Percentiles rank a stretch among this genome's conserved stretches.
Evolutionary conservation across 2,329 filamentous ascomycete genomes (phyloP).

Genomic region (Neonectria magnoliae): DNA sequence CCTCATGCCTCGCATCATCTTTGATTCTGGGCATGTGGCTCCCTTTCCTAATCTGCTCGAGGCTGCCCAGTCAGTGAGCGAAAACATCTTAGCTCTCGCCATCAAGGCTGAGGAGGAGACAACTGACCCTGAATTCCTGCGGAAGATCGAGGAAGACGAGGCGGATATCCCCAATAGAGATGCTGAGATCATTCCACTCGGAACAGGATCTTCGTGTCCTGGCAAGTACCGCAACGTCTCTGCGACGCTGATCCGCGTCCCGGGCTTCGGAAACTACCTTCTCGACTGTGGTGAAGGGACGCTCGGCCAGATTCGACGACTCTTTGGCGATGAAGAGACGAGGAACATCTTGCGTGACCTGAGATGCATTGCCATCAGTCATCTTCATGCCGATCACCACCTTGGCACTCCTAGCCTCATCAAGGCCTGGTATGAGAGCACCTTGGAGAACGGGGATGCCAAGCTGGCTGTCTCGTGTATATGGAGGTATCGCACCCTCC

Average conservation of each 20-base stretch:
- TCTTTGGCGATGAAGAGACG: slow-evolving; percentile 73
- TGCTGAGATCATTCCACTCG: slow-evolving; percentile 85
- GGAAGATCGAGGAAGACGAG: slow-evolving; percentile 61
- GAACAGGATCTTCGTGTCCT: slow-evolving; percentile 89
- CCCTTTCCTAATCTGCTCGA: slow-evolving; percentile 58
- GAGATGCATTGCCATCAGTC: slow-evolving; percentile 89
- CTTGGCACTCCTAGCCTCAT: slow-evolving; percentile 86
- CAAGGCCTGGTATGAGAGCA: slow-evolving; percentile 77
- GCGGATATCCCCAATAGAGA: slow-evolving; percentile 77
- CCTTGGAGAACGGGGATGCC: slow-evolving; percentile 48
- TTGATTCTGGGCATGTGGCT: slow-evolving; percentile 58
- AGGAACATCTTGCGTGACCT: slow-evolving; percentile 79
- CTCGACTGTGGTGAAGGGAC: slow-evolving; percentile 95
- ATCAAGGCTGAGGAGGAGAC: slow-evolving; percentile 55
- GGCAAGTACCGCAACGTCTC: slow-evolving; percentile 98
- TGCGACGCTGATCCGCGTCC: slow-evolving; percentile 83
- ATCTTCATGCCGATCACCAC: slow-evolving; percentile 96
- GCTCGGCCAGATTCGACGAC: slow-evolving; percentile 82
- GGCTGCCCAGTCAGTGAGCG: slow-evolving; percentile 52
- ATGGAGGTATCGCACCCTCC: slow-evolving; percentile 75
- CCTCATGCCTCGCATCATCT: slow-evolving; percentile 58
- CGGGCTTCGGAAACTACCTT: slow-evolving; percentile 86
- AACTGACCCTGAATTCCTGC: slow-evolving; percentile 56
- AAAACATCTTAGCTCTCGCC: slow-evolving; percentile 63
- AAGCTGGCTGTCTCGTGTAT: slow-evolving; percentile 76